These are phyloP conservation scores for Ganoderma boninense DNA, from an alignment of 1,284 basidiomycete species.

Conservation along the genomic window DNA sequence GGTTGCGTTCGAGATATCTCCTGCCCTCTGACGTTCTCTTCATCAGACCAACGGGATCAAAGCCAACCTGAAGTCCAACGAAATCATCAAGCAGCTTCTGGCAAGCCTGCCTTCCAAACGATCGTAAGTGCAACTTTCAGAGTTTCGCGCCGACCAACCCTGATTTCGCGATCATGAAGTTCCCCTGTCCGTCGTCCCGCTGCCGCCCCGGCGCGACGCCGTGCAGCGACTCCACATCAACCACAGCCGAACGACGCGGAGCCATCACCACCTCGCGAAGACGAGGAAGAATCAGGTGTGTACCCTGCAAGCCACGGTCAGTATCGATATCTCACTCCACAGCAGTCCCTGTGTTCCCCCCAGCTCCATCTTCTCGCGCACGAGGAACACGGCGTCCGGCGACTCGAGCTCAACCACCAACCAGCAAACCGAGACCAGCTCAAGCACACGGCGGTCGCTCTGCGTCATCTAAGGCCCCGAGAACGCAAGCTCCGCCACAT, in stretches of 20 bases:
- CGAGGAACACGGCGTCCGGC: no score
- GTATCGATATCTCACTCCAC: not conserved
- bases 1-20: no score
- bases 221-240: not conserved
- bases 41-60: conserved; percentile 5
- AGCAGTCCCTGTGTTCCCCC: no score
- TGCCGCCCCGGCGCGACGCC: not conserved
- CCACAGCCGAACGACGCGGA: not conserved
- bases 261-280: not conserved
- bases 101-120: not conserved
- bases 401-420: no score
- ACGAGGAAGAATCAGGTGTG: not conserved
- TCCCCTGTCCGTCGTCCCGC: not conserved
- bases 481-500: not conserved
- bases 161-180: not conserved
- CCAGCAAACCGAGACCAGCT: no score
- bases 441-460: no score
- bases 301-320: not conserved
- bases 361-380: no score
- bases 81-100: conserved; percentile 4
- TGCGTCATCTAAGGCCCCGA: not conserved
- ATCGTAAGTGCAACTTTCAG: not conserved
- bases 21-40: not conserved
- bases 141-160: not conserved
- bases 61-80: not conserved